Evolutionary conservation across 2,329 filamentous ascomycete genomes (phyloP).

Genomic region (Nannizzia gypsea): DNA sequence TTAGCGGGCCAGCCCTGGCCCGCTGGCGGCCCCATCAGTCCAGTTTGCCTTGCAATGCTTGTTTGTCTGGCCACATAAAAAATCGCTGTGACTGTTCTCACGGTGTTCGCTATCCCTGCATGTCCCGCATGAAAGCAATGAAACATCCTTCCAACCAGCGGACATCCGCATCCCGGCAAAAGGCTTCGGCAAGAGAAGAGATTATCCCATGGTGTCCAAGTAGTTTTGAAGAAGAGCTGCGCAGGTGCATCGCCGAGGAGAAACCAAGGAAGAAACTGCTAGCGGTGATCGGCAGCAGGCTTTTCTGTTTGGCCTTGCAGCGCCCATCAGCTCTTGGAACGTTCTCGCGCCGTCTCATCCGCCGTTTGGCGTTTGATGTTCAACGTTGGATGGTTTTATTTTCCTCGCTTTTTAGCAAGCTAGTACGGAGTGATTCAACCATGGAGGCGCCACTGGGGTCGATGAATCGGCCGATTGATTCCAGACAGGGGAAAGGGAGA

Average conservation of each 20-base stretch:
- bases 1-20: not conserved
- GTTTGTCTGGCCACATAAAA: not conserved
- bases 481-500: not conserved
- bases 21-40: not conserved
- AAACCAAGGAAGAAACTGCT: not conserved
- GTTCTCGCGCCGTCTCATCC: not conserved
- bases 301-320: not conserved
- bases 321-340: not conserved
- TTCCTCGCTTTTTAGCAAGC: too few species aligned
- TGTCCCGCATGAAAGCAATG: not conserved
- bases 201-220: not conserved
- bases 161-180: not conserved
- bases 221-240: not conserved
- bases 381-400: not conserved
- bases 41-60: not conserved
- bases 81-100: not conserved
- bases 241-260: not conserved
- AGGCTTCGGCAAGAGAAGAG: not conserved
- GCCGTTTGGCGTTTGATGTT: not conserved
- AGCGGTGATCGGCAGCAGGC: not conserved
- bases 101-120: not conserved
- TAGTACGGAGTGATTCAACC: not conserved
- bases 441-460: not conserved
- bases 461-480: not conserved
- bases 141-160: not conserved